Evolutionary conservation across 345 rosid genomes (phyloP).

Genomic region (Syzygium aromaticum): DNA sequence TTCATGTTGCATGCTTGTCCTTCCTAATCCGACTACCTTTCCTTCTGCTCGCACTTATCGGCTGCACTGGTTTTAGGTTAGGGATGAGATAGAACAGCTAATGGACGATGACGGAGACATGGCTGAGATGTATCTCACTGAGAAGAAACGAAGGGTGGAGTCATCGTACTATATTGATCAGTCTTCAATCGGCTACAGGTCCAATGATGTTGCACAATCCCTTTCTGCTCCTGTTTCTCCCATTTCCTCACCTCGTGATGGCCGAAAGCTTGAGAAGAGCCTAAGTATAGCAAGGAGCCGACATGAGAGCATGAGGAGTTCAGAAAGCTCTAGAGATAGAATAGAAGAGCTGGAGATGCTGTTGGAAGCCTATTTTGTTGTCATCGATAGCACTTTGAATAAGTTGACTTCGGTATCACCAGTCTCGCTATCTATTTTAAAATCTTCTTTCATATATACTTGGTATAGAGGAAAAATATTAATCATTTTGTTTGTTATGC

Average conservation of each 20-base stretch:
- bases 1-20: not conserved
- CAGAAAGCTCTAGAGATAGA: slow-evolving; percentile 58
- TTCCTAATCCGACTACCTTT: not conserved
- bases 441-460: not conserved
- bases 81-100: slow-evolving; percentile 98
- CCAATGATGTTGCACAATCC: slow-evolving; percentile 61
- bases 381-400: slow-evolving; percentile 89
- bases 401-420: slow-evolving; percentile 80
- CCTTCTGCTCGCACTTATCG: not conserved
- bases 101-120: slow-evolving; percentile 99
- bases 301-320: slow-evolving; percentile 82
- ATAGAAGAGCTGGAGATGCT: slow-evolving; percentile 97
- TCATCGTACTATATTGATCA: slow-evolving; percentile 70
- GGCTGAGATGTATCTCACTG: slow-evolving; percentile 99
- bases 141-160: slow-evolving; percentile 85
- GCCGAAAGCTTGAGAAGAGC: slow-evolving; percentile 73
- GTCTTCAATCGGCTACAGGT: slow-evolving; percentile 52
- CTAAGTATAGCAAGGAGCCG: slow-evolving; percentile 83
- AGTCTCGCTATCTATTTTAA: not conserved
- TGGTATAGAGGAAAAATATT: not conserved
- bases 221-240: slow-evolving; percentile 94
- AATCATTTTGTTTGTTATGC: not conserved
- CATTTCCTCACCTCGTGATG: slow-evolving; percentile 74
- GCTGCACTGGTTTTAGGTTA: slow-evolving; percentile 31
- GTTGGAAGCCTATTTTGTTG: slow-evolving; percentile 96